phyloP scores from a whole-genome alignment of 306 rosid species.

The Carpinus fangiana region DNA sequence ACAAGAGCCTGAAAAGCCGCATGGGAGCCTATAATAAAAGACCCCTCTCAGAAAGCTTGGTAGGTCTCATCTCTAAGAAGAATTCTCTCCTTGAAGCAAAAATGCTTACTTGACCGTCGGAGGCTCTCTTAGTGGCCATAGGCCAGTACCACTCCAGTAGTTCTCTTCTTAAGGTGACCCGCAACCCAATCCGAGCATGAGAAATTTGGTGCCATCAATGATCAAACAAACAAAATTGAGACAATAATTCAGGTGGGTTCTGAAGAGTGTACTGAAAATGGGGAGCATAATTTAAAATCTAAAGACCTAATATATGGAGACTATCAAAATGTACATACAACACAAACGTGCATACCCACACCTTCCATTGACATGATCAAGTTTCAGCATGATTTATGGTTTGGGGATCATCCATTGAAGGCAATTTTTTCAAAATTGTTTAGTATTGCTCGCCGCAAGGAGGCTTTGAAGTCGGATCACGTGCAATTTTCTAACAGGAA shows the following conservation, averaged over 20 bases:
- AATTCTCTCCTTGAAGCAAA: too few relatives aligned
- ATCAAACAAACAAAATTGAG: not conserved
- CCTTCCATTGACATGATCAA: not conserved
- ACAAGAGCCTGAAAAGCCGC: too few relatives aligned
- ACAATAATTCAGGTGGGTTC: not conserved
- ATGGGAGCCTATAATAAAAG: too few relatives aligned
- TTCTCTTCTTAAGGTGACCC: too few relatives aligned
- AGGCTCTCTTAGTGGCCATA: too few relatives aligned
- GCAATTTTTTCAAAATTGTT: not conserved
- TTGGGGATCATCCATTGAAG: not conserved
- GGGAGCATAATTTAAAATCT: not conserved
- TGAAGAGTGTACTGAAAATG: not conserved
- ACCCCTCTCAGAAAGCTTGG: too few relatives aligned
- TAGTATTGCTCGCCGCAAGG: too few relatives aligned
- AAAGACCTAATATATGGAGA: not conserved
- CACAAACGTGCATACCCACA: not conserved
- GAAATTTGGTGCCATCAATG: not conserved
- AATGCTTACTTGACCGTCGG: too few relatives aligned
- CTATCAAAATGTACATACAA: not conserved
- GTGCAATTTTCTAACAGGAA: too few relatives aligned
- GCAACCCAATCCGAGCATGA: too few relatives aligned
- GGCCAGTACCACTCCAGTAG: too few relatives aligned
- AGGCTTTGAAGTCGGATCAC: not conserved
- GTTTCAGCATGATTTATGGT: not conserved
- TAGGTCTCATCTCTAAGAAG: too few relatives aligned